phyloP scores from a whole-genome alignment of 169 alveolate species.

The Perkinsus olseni region DNA sequence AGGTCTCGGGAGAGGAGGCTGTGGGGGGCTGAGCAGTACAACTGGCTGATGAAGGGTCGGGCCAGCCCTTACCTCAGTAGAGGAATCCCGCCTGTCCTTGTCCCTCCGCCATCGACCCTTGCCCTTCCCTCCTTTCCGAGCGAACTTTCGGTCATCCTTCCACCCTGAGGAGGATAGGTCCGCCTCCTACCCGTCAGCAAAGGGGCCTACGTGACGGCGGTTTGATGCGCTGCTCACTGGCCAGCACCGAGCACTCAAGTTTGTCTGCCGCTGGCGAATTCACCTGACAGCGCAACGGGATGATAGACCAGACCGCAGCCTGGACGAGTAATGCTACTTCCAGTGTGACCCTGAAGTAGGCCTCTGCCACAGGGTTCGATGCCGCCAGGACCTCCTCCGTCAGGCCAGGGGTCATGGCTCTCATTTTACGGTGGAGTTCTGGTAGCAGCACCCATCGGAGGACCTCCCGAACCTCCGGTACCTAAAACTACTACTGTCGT shows the following conservation, averaged over 20 bases:
- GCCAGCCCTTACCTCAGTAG: neutral
- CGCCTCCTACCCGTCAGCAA: neutral
- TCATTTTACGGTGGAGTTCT: neutral
- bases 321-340: neutral
- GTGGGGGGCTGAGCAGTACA: neutral
- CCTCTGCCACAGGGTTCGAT: neutral
- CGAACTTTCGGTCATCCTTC: neutral
- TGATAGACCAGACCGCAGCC: no score
- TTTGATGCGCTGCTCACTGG: neutral
- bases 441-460: neutral
- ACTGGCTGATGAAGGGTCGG: neutral
- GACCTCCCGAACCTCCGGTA: neutral
- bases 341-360: neutral
- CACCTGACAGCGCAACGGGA: neutral
- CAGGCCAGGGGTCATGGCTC: neutral
- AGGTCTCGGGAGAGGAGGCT: neutral
- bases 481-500: neutral
- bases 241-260: neutral
- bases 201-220: neutral
- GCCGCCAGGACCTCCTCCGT: neutral
- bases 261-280: neutral
- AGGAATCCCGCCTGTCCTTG: neutral
- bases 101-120: neutral
- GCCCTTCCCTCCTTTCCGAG: neutral
- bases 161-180: neutral